Evolutionary conservation across 768 basidiomycete genomes (phyloP).

Genomic region (Exidia glandulosa): DNA sequence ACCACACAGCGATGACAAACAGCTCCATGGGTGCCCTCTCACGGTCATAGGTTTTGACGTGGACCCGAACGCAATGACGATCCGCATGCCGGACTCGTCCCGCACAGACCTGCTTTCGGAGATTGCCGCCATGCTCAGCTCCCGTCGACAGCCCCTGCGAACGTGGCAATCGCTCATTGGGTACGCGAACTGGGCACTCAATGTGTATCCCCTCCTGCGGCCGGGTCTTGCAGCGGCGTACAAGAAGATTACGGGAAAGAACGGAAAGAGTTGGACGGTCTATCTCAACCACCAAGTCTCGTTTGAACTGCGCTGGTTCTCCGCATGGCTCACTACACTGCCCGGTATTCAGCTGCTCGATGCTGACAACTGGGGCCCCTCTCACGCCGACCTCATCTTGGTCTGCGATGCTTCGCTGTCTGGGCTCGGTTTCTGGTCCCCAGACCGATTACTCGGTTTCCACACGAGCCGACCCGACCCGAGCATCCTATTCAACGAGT

Average conservation of each 20-base stretch:
- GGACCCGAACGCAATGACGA: constrained; percentile 21
- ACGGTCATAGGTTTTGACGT: constrained; percentile 31
- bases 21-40: constrained; percentile 21
- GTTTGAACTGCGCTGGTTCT: constrained; percentile 24
- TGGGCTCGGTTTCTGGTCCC: constrained; percentile 14
- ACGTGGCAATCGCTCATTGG: constrained; percentile 23
- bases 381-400: constrained; percentile 5
- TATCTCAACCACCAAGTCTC: constrained; percentile 19
- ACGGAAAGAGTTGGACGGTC: constrained; percentile 3
- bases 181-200: constrained; percentile 31
- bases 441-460: constrained; percentile 2
- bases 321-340: background rate
- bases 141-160: constrained; percentile 9
- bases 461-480: background rate
- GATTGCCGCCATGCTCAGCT: background rate
- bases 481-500: constrained; percentile 2
- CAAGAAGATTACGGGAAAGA: constrained; percentile 21
- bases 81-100: constrained; percentile 19
- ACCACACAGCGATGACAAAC: constrained; percentile 29
- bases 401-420: constrained; percentile 13
- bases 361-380: background rate
- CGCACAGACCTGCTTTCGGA: constrained; percentile 7
- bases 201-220: constrained; percentile 25
- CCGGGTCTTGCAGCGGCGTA: constrained; percentile 26
- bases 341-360: background rate